phyloP scores from a whole-genome alignment of 2,329 filamentous ascomycete species.

The Aureobasidium musti region DNA sequence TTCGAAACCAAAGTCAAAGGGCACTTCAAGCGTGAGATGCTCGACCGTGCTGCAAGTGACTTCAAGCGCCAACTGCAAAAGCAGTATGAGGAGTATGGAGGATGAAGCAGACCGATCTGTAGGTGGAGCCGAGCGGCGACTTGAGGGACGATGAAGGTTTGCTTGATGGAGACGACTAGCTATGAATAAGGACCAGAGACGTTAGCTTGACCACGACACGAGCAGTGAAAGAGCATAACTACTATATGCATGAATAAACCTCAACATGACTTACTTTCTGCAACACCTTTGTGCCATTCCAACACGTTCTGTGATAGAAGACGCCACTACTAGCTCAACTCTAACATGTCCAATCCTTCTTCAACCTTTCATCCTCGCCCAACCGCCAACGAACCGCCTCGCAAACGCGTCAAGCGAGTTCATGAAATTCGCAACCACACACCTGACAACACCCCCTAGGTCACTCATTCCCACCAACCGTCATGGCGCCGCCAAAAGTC shows the following conservation, averaged over 20 bases:
- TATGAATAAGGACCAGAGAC: not conserved
- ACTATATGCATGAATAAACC: not conserved
- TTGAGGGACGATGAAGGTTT: not conserved
- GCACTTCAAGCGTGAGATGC: not conserved
- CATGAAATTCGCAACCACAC: too few relatives aligned
- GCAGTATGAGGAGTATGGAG: not conserved
- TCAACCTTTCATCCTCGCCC: not conserved
- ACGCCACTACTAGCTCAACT: not conserved
- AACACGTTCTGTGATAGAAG: not conserved
- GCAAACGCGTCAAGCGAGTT: not conserved
- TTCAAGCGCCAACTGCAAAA: not conserved
- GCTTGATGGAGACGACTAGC: not conserved
- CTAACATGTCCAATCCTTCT: not conserved
- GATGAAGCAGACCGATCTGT: not conserved
- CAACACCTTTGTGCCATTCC: not conserved
- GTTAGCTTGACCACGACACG: not conserved
- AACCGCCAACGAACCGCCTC: not conserved
- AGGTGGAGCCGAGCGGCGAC: not conserved
- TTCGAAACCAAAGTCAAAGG: not conserved
- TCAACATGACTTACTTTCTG: not conserved
- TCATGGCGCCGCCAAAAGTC: not conserved
- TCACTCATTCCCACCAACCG: not conserved
- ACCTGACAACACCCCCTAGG: too few relatives aligned
- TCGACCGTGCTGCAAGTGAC: not conserved
- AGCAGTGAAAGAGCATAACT: not conserved